Evolutionary conservation across 83 land plant species (phyloP).

Genomic region (Thuja plicata): DNA sequence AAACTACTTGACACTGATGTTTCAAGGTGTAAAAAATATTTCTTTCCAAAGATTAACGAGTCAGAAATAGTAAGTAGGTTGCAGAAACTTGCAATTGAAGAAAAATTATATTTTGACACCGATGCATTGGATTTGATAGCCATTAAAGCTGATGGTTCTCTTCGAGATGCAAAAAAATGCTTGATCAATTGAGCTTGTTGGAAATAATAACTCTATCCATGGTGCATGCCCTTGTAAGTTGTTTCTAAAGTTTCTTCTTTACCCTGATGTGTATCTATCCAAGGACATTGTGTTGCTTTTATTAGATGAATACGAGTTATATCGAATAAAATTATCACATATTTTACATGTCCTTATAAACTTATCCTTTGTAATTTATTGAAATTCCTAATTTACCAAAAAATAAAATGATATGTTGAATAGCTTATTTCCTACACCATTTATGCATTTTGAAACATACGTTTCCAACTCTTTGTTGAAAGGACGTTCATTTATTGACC

Average conservation of each 20-base stretch:
- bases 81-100: conserved; percentile 51
- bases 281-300: neutral
- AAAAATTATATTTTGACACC: conserved; percentile 58
- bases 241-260: conserved; percentile 8
- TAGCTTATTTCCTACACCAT: neutral
- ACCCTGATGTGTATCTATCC: neutral
- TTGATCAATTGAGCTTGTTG: conserved; percentile 88
- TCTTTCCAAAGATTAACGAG: conserved; percentile 77
- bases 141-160: conserved; percentile 83
- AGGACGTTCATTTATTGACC: neutral
- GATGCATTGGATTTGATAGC: conserved; percentile 85
- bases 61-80: conserved; percentile 65
- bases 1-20: conserved; percentile 62
- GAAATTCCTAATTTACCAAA: neutral
- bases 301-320: neutral
- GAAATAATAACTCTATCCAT: conserved; percentile 62
- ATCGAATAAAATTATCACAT: neutral
- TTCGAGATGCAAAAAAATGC: conserved; percentile 87
- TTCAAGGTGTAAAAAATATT: conserved; percentile 82
- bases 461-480: neutral
- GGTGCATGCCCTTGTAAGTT: conserved; percentile 85
- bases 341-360: neutral
- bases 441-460: neutral
- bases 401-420: neutral
- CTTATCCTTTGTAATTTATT: neutral